Conservation (phyloP, 805 yeast genomes). For the Scheffersomyces spartinae region DNA sequence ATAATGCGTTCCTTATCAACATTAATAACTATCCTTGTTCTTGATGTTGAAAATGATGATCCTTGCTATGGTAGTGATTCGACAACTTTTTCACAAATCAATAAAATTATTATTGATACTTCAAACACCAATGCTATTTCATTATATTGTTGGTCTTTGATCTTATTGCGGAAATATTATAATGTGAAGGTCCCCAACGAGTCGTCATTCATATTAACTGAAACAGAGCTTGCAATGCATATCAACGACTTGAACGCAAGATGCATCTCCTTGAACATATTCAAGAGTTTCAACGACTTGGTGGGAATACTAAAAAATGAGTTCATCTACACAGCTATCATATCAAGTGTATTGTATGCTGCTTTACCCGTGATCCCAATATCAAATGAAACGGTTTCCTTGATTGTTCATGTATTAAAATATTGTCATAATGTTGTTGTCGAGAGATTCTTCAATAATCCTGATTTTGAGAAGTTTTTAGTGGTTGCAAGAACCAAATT, state of each 20-base stretch:
- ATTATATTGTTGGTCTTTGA: slow-evolving; percentile 56
- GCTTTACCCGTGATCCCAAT: slow-evolving; percentile 39
- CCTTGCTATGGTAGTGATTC: slow-evolving; percentile 25
- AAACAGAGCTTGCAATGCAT: slow-evolving; percentile 8
- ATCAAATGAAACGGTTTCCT: slow-evolving; percentile 31
- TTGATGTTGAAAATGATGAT: slow-evolving; percentile 17
- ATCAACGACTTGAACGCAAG: slow-evolving; percentile 10
- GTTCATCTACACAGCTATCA: slow-evolving; percentile 18
- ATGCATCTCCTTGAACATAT: slow-evolving; percentile 14
- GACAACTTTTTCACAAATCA: slow-evolving; percentile 24
- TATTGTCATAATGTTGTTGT: slow-evolving; percentile 34
- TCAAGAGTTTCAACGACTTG: slow-evolving; percentile 14
- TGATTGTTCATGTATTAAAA: slow-evolving; percentile 30
- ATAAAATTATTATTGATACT: slow-evolving; percentile 18
- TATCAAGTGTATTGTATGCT: slow-evolving; percentile 22
- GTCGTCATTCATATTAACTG: slow-evolving; percentile 2
- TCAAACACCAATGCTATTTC: slow-evolving; percentile 31
- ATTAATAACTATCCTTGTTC: slow-evolving; percentile 35
- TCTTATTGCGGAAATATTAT: slow-evolving; percentile 40
- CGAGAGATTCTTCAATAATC: slow-evolving; percentile 33
- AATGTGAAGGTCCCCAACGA: slow-evolving; percentile 19
- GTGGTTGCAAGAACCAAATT: slow-evolving; percentile 59
- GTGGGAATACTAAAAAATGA: slow-evolving; percentile 21
- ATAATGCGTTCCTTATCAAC: slow-evolving; percentile 30
- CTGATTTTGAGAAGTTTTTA: slow-evolving; percentile 31